These are phyloP conservation scores for Polygonum aviculare DNA, from an alignment of 148 eudicot species.

Conservation along the genomic window DNA sequence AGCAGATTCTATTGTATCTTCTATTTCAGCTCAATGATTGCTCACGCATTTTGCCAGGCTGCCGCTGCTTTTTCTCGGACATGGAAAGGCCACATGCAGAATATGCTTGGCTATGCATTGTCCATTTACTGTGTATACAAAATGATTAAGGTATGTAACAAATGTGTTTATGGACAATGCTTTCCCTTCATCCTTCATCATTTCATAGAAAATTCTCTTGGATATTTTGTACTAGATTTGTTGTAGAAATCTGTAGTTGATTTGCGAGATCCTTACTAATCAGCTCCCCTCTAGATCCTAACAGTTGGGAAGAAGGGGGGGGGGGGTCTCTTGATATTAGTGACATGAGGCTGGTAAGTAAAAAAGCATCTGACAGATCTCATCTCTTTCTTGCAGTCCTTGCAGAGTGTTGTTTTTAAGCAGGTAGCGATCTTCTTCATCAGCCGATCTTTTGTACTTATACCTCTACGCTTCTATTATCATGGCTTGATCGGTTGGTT, in stretches of 20 bases:
- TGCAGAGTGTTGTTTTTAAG: conserved; percentile 99
- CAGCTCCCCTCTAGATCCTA: too few relatives aligned
- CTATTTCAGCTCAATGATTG: not conserved
- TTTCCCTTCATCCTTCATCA: not conserved
- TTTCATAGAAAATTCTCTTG: not conserved
- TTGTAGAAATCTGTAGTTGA: too few relatives aligned
- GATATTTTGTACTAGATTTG: too few relatives aligned
- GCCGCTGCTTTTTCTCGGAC: conserved; percentile 98
- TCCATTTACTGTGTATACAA: conserved; percentile 95
- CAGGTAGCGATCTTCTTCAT: conserved; percentile 38
- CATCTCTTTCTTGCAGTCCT: conserved; percentile 58
- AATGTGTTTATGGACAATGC: not conserved
- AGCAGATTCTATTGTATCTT: not conserved
- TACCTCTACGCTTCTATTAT: conserved; percentile 10
- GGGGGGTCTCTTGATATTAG: not conserved
- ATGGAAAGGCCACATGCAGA: conserved; percentile 99
- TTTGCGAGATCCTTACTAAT: too few relatives aligned
- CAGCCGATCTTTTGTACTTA: conserved; percentile 7
- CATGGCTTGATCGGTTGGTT: not conserved
- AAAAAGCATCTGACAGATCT: conserved; percentile 16
- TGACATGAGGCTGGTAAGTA: not conserved
- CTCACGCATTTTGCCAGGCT: conserved; percentile 46
- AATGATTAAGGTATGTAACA: conserved; percentile 70
- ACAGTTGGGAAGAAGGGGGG: too few relatives aligned
- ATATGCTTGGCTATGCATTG: conserved; percentile 88